Base-by-base conservation (phyloP, 2,329 filamentous ascomycete species). In the Trichoderma atrobrunneum region DNA sequence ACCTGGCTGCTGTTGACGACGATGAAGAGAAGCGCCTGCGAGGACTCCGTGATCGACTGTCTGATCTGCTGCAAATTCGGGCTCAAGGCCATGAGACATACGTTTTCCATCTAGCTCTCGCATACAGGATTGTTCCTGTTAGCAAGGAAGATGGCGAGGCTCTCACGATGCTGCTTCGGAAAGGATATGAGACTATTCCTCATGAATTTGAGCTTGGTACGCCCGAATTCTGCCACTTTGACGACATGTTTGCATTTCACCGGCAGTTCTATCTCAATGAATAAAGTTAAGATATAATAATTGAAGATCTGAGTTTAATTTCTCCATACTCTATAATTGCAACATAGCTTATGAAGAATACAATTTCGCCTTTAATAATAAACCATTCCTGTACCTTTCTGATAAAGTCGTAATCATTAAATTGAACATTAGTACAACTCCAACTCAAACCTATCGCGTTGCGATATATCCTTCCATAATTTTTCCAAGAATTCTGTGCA, bases 201-300 rank as follows among this genome's bases (percentile, higher is more conserved):
- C 48, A 66, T 12, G 30, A 57, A 2, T 39, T 66, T 39, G 48
- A 66, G 32, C 63, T 66, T 28, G 48, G 63, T 6, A 5, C 3
- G 21, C 63, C 30, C 1, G 48, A 66, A 6, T 57, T 57, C 32
- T 57, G 48, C 21, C 51, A 39, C 10, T 57, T 66, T 24, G 48
- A 66, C 5, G 63, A 66, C 5, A 66, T 66, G 63, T 66, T 66
- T 57, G 21, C 48, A 39, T 66, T 57, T 18, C 48, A 57, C 36
- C 63, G 63, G 8, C 63, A 57, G 14, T 56, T 66, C 5, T 39
- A 57, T 57, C 63, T 69, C 5, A 32, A 60, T 11, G 16, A 54
- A 3, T 8, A 65, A 16, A 11, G 24, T 21, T 30, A 14, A 54
- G 21, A 14, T 14, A 1, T 24, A 24, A 14, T 7, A 21, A 12